Conservation (phyloP, 2,329 filamentous ascomycete genomes). For the Aspergillus tamarii region DNA sequence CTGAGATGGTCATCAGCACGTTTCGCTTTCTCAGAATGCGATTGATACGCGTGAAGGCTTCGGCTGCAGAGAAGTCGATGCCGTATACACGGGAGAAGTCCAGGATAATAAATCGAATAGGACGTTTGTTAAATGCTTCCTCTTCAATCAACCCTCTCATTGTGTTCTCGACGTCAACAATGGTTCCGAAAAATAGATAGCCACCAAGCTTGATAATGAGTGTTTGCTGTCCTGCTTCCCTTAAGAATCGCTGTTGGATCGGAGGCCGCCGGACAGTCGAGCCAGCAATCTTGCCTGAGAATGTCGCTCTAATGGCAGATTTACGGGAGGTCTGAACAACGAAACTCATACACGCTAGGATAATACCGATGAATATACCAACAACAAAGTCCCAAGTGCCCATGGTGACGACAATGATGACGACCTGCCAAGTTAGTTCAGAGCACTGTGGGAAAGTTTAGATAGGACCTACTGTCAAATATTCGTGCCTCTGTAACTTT, state of each 20-base stretch:
- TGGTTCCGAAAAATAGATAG: conserved; percentile 98
- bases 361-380: conserved; percentile 88
- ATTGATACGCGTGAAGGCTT: conserved; percentile 92
- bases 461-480: conserved; percentile 68
- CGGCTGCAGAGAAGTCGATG: conserved; percentile 92
- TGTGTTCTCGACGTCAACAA: conserved; percentile 89
- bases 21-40: conserved; percentile 76
- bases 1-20: conserved; percentile 80
- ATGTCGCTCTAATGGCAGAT: conserved; percentile 86
- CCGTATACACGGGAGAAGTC: conserved; percentile 89
- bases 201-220: conserved; percentile 89
- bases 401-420: conserved; percentile 93
- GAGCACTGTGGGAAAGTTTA: background rate
- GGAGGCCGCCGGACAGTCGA: conserved; percentile 92
- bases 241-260: conserved; percentile 83
- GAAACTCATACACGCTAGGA: conserved; percentile 86
- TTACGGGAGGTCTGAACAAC: conserved; percentile 90
- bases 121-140: conserved; percentile 73
- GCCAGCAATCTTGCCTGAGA: conserved; percentile 83
- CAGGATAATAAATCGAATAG: conserved; percentile 86
- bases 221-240: conserved; percentile 83
- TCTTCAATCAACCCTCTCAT: conserved; percentile 83
- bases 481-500: conserved; percentile 84
- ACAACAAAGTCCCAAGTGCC: conserved; percentile 95
- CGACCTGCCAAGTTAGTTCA: conserved; percentile 54